Base-by-base conservation (phyloP, 805 yeast genomes). In the Lachancea fermentati region DNA sequence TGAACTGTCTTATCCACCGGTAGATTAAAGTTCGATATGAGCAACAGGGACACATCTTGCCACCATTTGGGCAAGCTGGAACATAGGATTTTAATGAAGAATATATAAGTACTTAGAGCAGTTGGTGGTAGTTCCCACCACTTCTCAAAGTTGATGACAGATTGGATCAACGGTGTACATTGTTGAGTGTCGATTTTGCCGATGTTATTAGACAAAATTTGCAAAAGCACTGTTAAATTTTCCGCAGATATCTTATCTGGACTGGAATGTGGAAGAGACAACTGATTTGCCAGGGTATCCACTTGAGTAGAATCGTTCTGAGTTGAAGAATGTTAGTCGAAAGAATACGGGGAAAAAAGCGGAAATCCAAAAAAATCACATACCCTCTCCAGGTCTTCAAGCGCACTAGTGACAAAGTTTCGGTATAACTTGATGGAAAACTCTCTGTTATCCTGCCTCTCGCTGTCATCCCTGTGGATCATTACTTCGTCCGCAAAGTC, bases 61-160 rank as follows among this genome's bases (percentile, higher is more conserved):
- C 93, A 79, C 85, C 95, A 91, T 60, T 80, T 85, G 5, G 97
- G 97, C 45, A 81, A 71, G 34, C 91, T 83, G 3, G 95, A 82
- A 29, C 89, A 85, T 39, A 91, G 70, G 19, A 89, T 85, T 33
- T 78, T 72, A 34, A 86, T 65, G 60, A 93, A 93, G 32, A 78
- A 80, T 34, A 81, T 72, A 61, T 84, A 88, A 34, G 70, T 65
- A 36, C 69, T 66, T 18, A 76, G 62, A 49, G 80, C 75, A 12
- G 52, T 47, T 7, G 55, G 50, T 4, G 72, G 67, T 25, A 71
- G 50, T 16, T 62, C 66, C 54, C 80, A 69, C 93, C 95, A 86
- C 42, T 71, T 68, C 47, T 60, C 58, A 40, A 82, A 71, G 44
- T 69, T 73, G 35, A 88, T 69, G 24, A 89, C 66, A 15, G 88